phyloP scores from a whole-genome alignment of 345 rosid genomes.

The Physaria fendleri region DNA sequence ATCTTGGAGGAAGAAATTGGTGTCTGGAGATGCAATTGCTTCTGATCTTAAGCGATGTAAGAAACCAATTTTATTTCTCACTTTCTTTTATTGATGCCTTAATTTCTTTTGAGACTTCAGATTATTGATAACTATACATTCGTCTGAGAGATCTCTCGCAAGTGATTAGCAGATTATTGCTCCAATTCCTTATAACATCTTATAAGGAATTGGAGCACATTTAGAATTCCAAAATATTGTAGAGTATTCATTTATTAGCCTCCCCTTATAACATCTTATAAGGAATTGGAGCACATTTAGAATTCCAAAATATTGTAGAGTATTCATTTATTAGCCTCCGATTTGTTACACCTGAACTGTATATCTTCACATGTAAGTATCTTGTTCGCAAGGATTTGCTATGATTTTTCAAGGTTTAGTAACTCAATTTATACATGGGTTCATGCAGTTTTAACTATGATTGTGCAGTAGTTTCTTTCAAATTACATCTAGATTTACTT shows the following conservation, averaged over 20 bases:
- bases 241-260: too few relatives aligned
- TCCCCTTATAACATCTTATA: background rate
- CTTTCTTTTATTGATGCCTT: constrained; percentile 4
- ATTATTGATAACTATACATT: background rate
- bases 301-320: too few relatives aligned
- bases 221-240: too few relatives aligned
- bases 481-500: background rate
- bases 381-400: background rate
- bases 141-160: background rate
- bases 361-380: background rate
- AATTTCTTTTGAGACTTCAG: background rate
- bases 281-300: too few relatives aligned
- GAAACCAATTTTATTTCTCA: background rate
- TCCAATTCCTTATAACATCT: too few relatives aligned
- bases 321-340: too few relatives aligned
- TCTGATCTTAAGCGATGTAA: constrained; percentile 57
- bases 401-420: background rate
- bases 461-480: background rate
- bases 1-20: constrained; percentile 4
- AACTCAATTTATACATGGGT: too few relatives aligned
- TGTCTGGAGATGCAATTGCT: constrained; percentile 6
- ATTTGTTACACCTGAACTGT: too few relatives aligned
- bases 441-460: background rate
- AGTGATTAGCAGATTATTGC: background rate
- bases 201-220: too few relatives aligned